Base-by-base conservation (phyloP, 2,329 filamentous ascomycete species). In the Fusarium sulawesiense region DNA sequence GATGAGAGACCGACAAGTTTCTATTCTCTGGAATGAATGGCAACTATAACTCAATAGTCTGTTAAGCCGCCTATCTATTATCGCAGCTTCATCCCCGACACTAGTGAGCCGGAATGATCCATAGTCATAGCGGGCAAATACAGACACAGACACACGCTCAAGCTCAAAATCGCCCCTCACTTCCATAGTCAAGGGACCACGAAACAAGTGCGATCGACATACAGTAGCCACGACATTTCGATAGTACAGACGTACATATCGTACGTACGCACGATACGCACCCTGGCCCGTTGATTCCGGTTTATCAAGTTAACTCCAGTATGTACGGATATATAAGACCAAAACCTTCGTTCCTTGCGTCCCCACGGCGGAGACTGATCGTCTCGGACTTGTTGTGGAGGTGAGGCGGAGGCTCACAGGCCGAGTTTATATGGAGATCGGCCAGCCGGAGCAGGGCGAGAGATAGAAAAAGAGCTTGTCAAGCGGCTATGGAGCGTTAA, bases 321-420 rank as follows among this genome's bases (percentile, higher is more conserved):
- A 21, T 23, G 30, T 29, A 29, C 29, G 29, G 29, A 13, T 29
- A 29, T 29, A 66, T 66, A 55, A 66, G 63, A 65, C 60, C 29
- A 54, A 34, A 53, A 21, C 41, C 37, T 40, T 50, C 54, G 44
- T 66, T 68, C 57, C 64, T 63, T 68, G 64, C 63, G 47, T 60
- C 64, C 46, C 66, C 64, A 49, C 40, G 59, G 60, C 60, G 66
- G 66, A 42, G 55, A 47, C 56, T 37, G 47, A 60, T 60, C 64
- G 46, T 45, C 60, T 69, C 55, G 66, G 66, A 56, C 55, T 42
- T 65, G 54, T 48, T 51, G 66, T 60, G 66, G 64, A 62, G 57
- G 48, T 54, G 57, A 58, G 27, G 47, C 51, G 46, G 56, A 53
- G 51, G 58, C 32, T 67, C 63, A 34, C 37, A 49, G 59, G 37